phyloP scores from a whole-genome alignment of 768 basidiomycete genomes.

The Termitomyces sp. region DNA sequence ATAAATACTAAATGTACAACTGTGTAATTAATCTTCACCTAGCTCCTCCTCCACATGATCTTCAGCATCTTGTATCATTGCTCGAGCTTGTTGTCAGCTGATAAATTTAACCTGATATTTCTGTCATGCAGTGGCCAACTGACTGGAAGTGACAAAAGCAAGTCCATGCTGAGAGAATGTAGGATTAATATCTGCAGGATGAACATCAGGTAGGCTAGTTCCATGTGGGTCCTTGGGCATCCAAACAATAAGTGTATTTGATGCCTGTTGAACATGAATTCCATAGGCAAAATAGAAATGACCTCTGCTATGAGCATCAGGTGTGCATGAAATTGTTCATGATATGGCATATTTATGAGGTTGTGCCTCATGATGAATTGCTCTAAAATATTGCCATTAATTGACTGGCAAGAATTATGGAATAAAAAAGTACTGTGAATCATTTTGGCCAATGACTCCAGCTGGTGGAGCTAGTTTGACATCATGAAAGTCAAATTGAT shows the following conservation, averaged over 20 bases:
- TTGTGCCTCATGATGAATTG: conserved; percentile 13
- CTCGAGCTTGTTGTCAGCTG: not conserved
- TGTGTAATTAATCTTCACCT: no score
- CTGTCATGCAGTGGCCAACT: conserved; percentile 5
- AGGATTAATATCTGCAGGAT: not conserved
- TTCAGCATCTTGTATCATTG: no score
- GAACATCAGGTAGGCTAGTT: not conserved
- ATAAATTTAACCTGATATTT: not conserved
- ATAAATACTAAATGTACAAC: no score
- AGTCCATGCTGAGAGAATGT: not conserved
- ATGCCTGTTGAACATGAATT: not conserved
- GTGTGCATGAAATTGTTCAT: not conserved
- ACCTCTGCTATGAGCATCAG: no score
- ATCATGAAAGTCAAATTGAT: conserved; percentile 7
- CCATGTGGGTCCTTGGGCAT: not conserved
- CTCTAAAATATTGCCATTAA: not conserved
- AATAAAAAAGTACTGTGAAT: conserved; percentile 3
- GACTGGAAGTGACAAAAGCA: conserved; percentile 6
- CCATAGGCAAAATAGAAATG: no score
- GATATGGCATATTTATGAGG: conserved; percentile 13
- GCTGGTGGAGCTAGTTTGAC: conserved; percentile 7
- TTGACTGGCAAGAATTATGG: no score
- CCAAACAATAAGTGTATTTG: not conserved
- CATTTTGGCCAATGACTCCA: conserved; percentile 14
- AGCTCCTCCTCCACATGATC: no score